These are phyloP conservation scores for Pyrus communis DNA, from an alignment of 306 rosid species.

Conservation along the genomic window DNA sequence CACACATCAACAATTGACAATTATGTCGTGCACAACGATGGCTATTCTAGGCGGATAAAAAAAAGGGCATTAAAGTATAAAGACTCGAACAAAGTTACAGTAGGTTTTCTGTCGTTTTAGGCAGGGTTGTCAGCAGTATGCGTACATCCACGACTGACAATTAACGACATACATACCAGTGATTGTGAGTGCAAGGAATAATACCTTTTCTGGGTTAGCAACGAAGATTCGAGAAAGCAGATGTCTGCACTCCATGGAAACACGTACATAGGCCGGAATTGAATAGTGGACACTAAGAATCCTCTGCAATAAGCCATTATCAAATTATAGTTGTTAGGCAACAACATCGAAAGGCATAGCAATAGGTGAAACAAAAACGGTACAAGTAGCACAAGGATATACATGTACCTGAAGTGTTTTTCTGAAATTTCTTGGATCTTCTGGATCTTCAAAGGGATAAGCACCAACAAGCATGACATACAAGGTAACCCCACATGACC, in stretches of 20 bases:
- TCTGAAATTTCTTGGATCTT: conserved; percentile 87
- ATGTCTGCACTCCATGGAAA: conserved; percentile 67
- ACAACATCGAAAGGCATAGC: neutral
- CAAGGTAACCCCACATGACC: conserved; percentile 99
- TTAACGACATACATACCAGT: neutral
- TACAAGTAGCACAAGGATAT: neutral
- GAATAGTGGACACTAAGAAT: conserved; percentile 87
- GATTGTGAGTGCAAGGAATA: neutral
- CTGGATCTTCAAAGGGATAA: conserved; percentile 98
- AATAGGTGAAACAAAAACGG: neutral
- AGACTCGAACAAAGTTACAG: neutral
- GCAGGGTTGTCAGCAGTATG: neutral
- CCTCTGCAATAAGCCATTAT: conserved; percentile 47
- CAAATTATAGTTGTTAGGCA: neutral
- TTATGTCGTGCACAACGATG: neutral
- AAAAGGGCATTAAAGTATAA: neutral
- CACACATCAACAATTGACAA: neutral
- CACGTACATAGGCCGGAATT: conserved; percentile 74
- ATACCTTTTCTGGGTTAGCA: conserved; percentile 82
- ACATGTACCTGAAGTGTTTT: conserved; percentile 79
- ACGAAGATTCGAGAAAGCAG: conserved; percentile 81
- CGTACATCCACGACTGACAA: neutral
- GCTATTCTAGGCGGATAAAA: neutral
- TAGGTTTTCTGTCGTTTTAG: neutral
- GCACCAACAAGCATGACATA: conserved; percentile 99